Evolutionary conservation across 148 eudicot species (phyloP).

Genomic region (Linanthus parryae): DNA sequence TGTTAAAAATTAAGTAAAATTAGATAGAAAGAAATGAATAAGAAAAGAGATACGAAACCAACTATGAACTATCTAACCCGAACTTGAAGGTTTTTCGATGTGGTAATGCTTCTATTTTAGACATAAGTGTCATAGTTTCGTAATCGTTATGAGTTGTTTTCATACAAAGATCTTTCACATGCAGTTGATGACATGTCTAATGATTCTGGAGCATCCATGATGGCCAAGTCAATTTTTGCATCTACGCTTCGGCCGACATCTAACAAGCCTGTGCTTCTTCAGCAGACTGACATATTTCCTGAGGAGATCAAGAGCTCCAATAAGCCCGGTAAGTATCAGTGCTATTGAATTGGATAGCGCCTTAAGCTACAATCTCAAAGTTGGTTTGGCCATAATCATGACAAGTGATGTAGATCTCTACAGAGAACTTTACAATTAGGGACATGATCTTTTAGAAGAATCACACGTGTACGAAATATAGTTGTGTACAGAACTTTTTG

Average conservation of each 20-base stretch:
- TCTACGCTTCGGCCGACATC: conserved; percentile 43
- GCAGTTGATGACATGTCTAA: conserved; percentile 79
- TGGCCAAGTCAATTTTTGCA: conserved; percentile 94
- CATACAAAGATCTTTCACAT: conserved; percentile 80
- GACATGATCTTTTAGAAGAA: too few species aligned
- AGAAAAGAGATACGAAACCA: too few species aligned
- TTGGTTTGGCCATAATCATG: too few species aligned
- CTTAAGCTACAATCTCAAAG: too few species aligned
- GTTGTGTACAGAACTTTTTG: too few species aligned
- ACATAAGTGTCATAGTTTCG: background rate
- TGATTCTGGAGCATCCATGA: conserved; percentile 72
- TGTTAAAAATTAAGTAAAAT: too few species aligned
- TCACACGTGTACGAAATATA: too few species aligned
- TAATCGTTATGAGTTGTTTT: conserved; percentile 10
- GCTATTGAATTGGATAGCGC: conserved; percentile 36
- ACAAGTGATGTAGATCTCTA: too few species aligned
- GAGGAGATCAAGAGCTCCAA: conserved; percentile 35
- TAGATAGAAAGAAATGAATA: too few species aligned
- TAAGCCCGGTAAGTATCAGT: conserved; percentile 30
- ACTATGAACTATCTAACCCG: too few species aligned
- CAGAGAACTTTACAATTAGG: too few species aligned
- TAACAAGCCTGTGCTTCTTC: conserved; percentile 33
- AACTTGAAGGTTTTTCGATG: background rate
- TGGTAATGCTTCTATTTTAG: conserved; percentile 6
- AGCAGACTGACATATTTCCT: conserved; percentile 27